Percentiles rank a stretch among this genome's conserved stretches.
Evolutionary conservation across 2,329 filamentous ascomycete genomes (phyloP).

Genomic region (Aureobasidium mangrovei): DNA sequence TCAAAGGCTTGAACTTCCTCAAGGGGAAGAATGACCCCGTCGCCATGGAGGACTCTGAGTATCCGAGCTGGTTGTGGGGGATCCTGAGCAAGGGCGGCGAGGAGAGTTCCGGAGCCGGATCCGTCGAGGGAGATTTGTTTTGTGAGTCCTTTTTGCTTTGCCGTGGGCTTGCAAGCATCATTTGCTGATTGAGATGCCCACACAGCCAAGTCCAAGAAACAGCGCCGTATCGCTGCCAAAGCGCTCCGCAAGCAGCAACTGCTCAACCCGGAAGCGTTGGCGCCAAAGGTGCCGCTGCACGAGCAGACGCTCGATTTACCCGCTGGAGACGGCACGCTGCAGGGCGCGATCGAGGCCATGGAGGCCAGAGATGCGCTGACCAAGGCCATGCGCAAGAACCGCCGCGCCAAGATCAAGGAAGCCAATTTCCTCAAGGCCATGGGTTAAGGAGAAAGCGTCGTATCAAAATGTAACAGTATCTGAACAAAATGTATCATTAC

Average conservation of each 20-base stretch:
- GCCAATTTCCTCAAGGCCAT: slow-evolving; percentile 76
- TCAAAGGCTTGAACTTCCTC: slow-evolving; percentile 68
- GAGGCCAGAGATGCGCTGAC: slow-evolving; percentile 54
- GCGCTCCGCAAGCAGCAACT: slow-evolving; percentile 53
- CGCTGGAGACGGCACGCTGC: slow-evolving; percentile 38
- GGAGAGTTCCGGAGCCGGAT: slow-evolving; percentile 34
- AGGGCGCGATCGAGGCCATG: slow-evolving; percentile 38
- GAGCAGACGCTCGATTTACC: slow-evolving; percentile 72
- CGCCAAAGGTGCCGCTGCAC: slow-evolving; percentile 59
- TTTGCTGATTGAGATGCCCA: background rate
- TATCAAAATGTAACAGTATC: background rate
- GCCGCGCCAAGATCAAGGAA: slow-evolving; percentile 73
- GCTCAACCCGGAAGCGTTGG: slow-evolving; percentile 57
- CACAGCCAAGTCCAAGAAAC: slow-evolving; percentile 75
- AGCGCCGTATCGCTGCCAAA: slow-evolving; percentile 62
- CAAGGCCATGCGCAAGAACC: slow-evolving; percentile 63
- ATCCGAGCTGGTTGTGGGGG: slow-evolving; percentile 73
- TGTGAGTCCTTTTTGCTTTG: slow-evolving; percentile 47
- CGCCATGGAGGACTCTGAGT: slow-evolving; percentile 64
- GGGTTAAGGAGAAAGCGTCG: slow-evolving; percentile 30
- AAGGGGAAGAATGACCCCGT: slow-evolving; percentile 67
- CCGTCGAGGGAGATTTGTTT: slow-evolving; percentile 62
- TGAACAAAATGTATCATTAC: too few relatives aligned
- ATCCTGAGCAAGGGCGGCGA: slow-evolving; percentile 51
- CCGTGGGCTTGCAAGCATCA: background rate